phyloP scores from a whole-genome alignment of 352 stramenopile species.

The Blastocystis sp. region DNA sequence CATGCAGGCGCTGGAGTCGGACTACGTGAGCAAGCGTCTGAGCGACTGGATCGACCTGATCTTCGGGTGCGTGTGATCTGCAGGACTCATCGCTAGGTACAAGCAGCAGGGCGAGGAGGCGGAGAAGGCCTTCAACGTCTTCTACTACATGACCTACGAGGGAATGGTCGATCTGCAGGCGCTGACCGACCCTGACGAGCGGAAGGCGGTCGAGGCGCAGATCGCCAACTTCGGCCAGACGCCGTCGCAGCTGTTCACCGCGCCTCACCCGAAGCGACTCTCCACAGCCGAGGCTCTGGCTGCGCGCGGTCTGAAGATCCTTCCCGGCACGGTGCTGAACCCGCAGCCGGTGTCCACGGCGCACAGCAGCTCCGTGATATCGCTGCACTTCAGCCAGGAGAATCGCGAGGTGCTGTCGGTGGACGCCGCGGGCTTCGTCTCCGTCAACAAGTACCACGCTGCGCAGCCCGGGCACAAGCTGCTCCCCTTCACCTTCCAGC shows the following conservation, averaged over 20 bases:
- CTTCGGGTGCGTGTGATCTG: slow-evolving; percentile 87
- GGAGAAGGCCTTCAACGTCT: slow-evolving; percentile 88
- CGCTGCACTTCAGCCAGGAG: slow-evolving; percentile 4
- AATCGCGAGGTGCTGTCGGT: slow-evolving; percentile 41
- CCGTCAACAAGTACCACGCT: slow-evolving; percentile 24
- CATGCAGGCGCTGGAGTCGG: slow-evolving; percentile 90
- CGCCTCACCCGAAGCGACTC: slow-evolving; percentile 72
- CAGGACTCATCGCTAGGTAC: slow-evolving; percentile 78
- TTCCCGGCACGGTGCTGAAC: slow-evolving; percentile 53
- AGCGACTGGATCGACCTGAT: slow-evolving; percentile 98
- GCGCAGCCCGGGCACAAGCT: slow-evolving; percentile 46
- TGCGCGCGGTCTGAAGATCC: slow-evolving; percentile 53
- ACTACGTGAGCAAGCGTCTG: slow-evolving; percentile 91
- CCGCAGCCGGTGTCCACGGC: slow-evolving; percentile 16
- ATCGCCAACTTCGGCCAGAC: slow-evolving; percentile 86
- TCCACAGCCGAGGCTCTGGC: background rate
- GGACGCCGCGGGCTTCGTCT: background rate
- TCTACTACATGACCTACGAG: slow-evolving; percentile 97
- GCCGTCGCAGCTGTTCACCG: slow-evolving; percentile 86
- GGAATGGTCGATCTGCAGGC: slow-evolving; percentile 90
- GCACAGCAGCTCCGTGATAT: background rate
- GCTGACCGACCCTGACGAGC: slow-evolving; percentile 86
- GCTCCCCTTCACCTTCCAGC: slow-evolving; percentile 51
- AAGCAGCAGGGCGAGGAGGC: slow-evolving; percentile 83
- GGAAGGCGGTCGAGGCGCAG: slow-evolving; percentile 85